phyloP scores from a whole-genome alignment of 176 grass and related monocot species.

The Pontederia crassipes region DNA sequence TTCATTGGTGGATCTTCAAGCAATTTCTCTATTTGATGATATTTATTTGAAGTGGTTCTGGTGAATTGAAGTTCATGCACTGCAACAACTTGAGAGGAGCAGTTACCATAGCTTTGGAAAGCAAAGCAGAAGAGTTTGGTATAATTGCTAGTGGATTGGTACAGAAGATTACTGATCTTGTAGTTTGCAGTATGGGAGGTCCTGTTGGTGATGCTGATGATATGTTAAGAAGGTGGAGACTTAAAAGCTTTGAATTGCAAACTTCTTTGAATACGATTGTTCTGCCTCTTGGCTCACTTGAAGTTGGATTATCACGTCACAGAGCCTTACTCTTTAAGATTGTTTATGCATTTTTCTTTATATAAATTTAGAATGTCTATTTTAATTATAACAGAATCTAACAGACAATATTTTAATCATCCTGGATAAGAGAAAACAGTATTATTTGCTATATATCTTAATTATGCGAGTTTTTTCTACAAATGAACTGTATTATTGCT shows the following conservation, averaged over 20 bases:
- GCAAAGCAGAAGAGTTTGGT: conserved; percentile 24
- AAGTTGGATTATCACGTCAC: conserved; percentile 65
- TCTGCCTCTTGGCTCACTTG: conserved; percentile 71
- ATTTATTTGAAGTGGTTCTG: conserved; percentile 39
- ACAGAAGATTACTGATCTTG: conserved; percentile 57
- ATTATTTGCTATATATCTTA: too few species aligned
- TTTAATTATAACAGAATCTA: too few species aligned
- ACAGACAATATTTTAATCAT: too few species aligned
- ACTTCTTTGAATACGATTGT: conserved; percentile 39
- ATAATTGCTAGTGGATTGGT: conserved; percentile 38
- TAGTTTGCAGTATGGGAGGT: conserved; percentile 70
- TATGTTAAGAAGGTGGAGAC: conserved; percentile 47
- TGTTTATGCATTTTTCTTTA: conserved; percentile 13
- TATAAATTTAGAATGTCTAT: too few species aligned
- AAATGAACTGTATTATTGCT: too few species aligned
- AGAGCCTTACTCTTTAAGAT: conserved; percentile 97
- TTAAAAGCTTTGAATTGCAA: conserved; percentile 35
- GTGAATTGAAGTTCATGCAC: conserved; percentile 46
- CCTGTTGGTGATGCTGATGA: conserved; percentile 68
- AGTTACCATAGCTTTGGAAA: conserved; percentile 23
- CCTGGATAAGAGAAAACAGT: too few species aligned
- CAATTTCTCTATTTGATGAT: conserved; percentile 16
- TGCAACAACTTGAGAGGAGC: conserved; percentile 57
- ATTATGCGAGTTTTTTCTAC: too few species aligned
- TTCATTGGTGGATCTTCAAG: conserved; percentile 34